phyloP scores from a whole-genome alignment of 305 asterid species.

The Striga hermonthica region DNA sequence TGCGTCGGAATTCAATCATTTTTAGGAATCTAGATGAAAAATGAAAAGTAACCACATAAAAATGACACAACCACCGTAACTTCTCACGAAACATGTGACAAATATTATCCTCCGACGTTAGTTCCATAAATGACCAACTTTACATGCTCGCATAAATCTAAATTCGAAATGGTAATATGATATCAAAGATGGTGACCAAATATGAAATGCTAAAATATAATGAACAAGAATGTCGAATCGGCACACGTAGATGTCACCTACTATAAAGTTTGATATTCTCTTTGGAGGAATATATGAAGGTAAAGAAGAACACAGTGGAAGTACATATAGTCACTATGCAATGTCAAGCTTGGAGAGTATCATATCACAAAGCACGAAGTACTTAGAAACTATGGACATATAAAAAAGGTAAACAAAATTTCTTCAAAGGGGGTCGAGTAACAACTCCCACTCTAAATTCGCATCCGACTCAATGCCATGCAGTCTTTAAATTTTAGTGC shows the following conservation, averaged over 20 bases:
- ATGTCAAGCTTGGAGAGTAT: not conserved
- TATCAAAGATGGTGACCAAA: not conserved
- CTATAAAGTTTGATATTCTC: not conserved
- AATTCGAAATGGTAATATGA: not conserved
- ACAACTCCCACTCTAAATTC: not conserved
- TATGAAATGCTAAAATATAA: not conserved
- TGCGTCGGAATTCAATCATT: not conserved
- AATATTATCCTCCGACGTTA: not conserved
- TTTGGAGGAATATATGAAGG: not conserved
- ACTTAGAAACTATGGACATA: not conserved
- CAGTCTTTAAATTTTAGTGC: conserved; percentile 1
- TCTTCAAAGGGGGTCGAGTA: too few species aligned
- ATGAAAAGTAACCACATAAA: not conserved
- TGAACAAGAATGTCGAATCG: not conserved
- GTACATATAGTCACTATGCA: not conserved
- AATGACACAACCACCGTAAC: conserved; percentile 6
- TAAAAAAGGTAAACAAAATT: too few species aligned
- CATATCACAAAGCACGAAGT: not conserved
- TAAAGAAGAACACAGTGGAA: not conserved
- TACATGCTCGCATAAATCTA: not conserved
- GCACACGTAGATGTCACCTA: conserved; percentile 2
- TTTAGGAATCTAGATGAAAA: not conserved
- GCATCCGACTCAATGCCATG: conserved; percentile 3
- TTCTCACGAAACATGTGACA: not conserved
- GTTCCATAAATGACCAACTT: not conserved